Evolutionary conservation across 2,329 filamentous ascomycete genomes (phyloP).

Genomic region (Aureobasidium sp.): DNA sequence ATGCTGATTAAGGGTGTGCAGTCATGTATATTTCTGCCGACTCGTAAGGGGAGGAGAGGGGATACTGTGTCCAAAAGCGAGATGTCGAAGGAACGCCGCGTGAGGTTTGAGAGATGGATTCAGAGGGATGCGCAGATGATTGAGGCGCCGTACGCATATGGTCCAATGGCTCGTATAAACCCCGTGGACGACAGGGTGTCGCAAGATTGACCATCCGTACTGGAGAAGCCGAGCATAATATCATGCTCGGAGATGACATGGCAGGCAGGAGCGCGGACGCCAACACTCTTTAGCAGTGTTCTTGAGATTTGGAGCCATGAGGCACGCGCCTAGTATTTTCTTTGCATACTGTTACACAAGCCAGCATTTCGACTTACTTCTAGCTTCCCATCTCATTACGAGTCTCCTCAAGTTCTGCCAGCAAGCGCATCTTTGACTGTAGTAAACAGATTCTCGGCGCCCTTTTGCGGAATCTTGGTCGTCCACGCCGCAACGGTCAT

Average conservation of each 20-base stretch:
- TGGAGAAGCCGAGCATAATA: neutral
- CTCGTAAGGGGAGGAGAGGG: slow-evolving; percentile 30
- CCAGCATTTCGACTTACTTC: neutral
- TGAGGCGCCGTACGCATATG: no score
- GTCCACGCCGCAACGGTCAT: slow-evolving; percentile 60
- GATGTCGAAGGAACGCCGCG: no score
- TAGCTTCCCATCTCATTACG: neutral
- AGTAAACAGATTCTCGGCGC: slow-evolving; percentile 1
- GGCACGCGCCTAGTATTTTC: neutral
- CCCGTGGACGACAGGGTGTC: neutral
- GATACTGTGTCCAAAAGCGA: no score
- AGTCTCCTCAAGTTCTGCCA: neutral
- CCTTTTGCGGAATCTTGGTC: slow-evolving; percentile 31
- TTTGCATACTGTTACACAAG: neutral
- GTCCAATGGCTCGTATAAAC: neutral
- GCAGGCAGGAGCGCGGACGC: neutral
- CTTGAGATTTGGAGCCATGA: neutral
- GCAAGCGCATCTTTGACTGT: slow-evolving; percentile 10
- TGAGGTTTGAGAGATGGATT: neutral
- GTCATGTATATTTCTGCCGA: slow-evolving; percentile 68
- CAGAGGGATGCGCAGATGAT: no score
- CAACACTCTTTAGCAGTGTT: neutral
- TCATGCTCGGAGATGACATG: neutral
- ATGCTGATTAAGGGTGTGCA: slow-evolving; percentile 25
- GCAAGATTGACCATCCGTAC: neutral